Base-by-base conservation (phyloP, 108 stramenopile species). In the Skeletonema menzelii region DNA sequence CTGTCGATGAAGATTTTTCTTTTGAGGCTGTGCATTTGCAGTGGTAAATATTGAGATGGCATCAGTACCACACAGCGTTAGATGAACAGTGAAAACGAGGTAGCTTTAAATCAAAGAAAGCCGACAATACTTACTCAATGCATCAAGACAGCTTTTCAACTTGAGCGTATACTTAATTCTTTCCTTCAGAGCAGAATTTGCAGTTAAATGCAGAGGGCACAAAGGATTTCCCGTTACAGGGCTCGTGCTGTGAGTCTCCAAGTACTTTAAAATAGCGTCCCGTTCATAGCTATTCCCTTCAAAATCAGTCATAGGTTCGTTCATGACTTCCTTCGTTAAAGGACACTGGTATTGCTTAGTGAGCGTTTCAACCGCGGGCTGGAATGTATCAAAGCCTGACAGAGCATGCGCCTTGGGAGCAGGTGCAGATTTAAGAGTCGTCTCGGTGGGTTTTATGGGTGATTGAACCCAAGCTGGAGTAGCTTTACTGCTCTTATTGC, bases 281-380 rank as follows among this genome's bases (percentile, higher is more conserved):
- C 60, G 61, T 35, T 80, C 79, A 24, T 75, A 80, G 35, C 26
- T 69, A 59, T 75, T 80, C 24, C 73, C 79, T 32, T 80, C 79
- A 40, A 70, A 70, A 34, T 80, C 79, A 17, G 60, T 65, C 69
- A 80, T 65, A 2, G 79, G 79, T 56, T 80, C 79, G 8, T n/a
- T 62, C n/a, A 80, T 80, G 2, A 74, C 26, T 63, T 63, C 68
- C 7, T 70, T 75, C 3, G 73, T 80, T 13, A 80, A 30, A 22
- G 79, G 79, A 38, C 79, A 80, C 13, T 5, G 35, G 61, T 61
- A 80, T 49, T 63, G 57, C 46, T 57, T 64, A 7, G 67, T 34
- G 10, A 80, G 44, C 17, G 32, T 6, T 4, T 53, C 49, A 8
- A 69, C 73, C 11, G 72, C 69, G 17, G 73, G 47, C 42, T 63